phyloP scores from a whole-genome alignment of 1,139 yeast species.

The Kurtzmaniella quercitrusa region DNA sequence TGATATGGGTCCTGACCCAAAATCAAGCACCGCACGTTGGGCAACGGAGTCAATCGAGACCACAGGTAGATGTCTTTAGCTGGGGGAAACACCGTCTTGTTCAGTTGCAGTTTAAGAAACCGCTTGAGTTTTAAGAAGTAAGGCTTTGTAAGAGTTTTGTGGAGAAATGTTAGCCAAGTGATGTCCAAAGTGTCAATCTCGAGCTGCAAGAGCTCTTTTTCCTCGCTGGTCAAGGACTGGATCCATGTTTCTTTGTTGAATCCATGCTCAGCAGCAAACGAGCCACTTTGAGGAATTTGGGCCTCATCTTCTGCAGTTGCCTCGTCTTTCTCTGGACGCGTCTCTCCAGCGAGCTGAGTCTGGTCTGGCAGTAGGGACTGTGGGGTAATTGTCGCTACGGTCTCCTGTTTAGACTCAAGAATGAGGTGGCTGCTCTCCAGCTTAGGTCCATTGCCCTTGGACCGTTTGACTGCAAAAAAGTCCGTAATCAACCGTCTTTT shows the following conservation, averaged over 20 bases:
- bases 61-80: constrained; percentile 79
- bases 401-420: neutral
- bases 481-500: constrained; percentile 7
- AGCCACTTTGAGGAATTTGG: constrained; percentile 1
- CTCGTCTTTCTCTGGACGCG: neutral
- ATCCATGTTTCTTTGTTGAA: constrained; percentile 58
- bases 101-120: constrained; percentile 41
- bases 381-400: too few species aligned
- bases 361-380: too few species aligned
- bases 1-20: constrained; percentile 98
- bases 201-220: constrained; percentile 50
- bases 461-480: constrained; percentile 3
- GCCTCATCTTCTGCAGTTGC: neutral
- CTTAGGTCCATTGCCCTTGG: neutral
- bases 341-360: too few species aligned
- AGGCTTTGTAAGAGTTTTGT: constrained; percentile 75
- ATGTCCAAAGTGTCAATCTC: constrained; percentile 71
- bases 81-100: constrained; percentile 72
- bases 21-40: constrained; percentile 68
- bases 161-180: constrained; percentile 71
- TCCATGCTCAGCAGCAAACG: constrained; percentile 11
- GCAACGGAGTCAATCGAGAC: constrained; percentile 82
- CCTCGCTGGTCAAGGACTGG: constrained; percentile 46
- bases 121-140: constrained; percentile 73
- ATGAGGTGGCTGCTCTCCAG: too few species aligned